A percentile compares a stretch with the other conserved stretches of the same genome.
Evolutionary conservation across 176 grass and related monocot species (phyloP).

Genomic region (Aechmea fasciata): DNA sequence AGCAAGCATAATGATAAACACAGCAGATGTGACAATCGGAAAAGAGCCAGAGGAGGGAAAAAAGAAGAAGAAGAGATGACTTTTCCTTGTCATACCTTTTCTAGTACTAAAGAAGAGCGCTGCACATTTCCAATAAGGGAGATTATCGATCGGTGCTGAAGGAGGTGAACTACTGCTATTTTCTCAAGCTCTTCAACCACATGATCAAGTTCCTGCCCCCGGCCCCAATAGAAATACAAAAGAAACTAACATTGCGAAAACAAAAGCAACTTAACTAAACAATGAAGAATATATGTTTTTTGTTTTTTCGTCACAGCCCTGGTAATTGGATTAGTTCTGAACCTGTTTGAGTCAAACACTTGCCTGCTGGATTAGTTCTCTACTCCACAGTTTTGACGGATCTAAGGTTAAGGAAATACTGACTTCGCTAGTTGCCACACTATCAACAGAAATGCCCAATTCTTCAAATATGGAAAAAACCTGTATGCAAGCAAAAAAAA

Average conservation of each 20-base stretch:
- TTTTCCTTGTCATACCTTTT: slow-evolving; percentile 41
- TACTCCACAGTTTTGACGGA: slow-evolving; percentile 76
- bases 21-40: not conserved
- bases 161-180: slow-evolving; percentile 77
- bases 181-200: slow-evolving; percentile 90
- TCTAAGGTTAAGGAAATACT: slow-evolving; percentile 89
- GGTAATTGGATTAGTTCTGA: too few species aligned
- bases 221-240: slow-evolving; percentile 3
- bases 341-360: slow-evolving; percentile 19
- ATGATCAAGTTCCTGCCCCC: slow-evolving; percentile 71
- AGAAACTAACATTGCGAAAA: not conserved
- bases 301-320: not conserved
- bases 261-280: not conserved
- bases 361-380: slow-evolving; percentile 79
- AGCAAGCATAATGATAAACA: slow-evolving; percentile 14
- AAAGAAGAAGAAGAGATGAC: not conserved
- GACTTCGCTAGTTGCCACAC: slow-evolving; percentile 93
- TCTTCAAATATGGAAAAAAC: slow-evolving; percentile 96
- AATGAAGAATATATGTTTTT: not conserved
- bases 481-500: slow-evolving; percentile 22
- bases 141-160: slow-evolving; percentile 84
- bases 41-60: not conserved
- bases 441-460: slow-evolving; percentile 88
- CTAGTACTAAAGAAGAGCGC: slow-evolving; percentile 61
- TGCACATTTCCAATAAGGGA: slow-evolving; percentile 79